Percentiles rank a stretch among this genome's conserved stretches.
These are phyloP conservation scores for Wickerhamiella azyma DNA, from an alignment of 805 yeast species.

Conservation along the genomic window DNA sequence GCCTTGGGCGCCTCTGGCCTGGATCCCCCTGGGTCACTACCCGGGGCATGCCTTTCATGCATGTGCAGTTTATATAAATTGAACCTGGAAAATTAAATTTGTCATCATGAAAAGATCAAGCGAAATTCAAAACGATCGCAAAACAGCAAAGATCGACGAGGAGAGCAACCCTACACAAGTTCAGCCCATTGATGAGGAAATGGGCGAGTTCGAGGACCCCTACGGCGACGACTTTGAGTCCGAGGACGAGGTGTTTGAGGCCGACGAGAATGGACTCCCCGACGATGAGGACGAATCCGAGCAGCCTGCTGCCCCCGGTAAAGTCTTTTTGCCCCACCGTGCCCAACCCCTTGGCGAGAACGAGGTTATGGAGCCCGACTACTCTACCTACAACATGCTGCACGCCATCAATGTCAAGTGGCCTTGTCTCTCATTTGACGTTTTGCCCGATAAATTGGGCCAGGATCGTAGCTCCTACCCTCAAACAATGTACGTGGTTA, in stretches of 20 bases:
- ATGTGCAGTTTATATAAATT: too few relatives aligned
- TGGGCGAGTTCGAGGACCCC: constrained; percentile 42
- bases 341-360: constrained; percentile 87
- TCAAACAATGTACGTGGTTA: constrained; percentile 67
- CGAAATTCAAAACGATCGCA: constrained; percentile 22
- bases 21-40: too few relatives aligned
- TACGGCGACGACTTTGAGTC: constrained; percentile 78
- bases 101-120: constrained; percentile 33
- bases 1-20: too few relatives aligned
- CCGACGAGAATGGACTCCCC: constrained; percentile 81
- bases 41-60: too few relatives aligned
- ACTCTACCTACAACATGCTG: constrained; percentile 88
- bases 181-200: constrained; percentile 21
- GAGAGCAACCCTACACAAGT: constrained; percentile 10
- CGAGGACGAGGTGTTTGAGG: constrained; percentile 59
- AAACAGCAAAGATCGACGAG: constrained; percentile 30
- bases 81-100: background rate
- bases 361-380: constrained; percentile 93
- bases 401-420: constrained; percentile 89
- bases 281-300: constrained; percentile 53
- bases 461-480: constrained; percentile 82
- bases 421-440: constrained; percentile 90
- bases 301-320: constrained; percentile 28
- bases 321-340: constrained; percentile 72
- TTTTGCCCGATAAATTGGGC: constrained; percentile 77